phyloP scores from a whole-genome alignment of 148 eudicot genomes.

The Fagopyrum tataricum region DNA sequence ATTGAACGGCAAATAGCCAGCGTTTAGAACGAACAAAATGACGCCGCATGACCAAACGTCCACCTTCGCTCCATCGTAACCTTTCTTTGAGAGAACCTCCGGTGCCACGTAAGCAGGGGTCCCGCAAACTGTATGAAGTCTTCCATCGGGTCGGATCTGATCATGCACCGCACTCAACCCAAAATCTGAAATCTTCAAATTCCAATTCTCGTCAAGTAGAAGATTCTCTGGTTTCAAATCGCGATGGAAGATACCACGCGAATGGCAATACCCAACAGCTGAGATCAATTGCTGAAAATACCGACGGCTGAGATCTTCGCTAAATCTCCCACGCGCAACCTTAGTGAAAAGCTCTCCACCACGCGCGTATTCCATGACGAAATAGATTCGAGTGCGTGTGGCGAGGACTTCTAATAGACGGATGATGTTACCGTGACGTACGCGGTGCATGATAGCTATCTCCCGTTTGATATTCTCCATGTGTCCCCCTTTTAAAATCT shows the following conservation, averaged over 20 bases:
- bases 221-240: constrained; percentile 73
- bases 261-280: constrained; percentile 57
- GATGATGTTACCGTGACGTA: constrained; percentile 55
- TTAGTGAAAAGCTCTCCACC: constrained; percentile 70
- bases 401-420: constrained; percentile 56
- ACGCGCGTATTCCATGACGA: constrained; percentile 61
- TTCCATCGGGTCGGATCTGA: constrained; percentile 36
- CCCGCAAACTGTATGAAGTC: constrained; percentile 61
- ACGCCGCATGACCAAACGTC: constrained; percentile 78
- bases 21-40: constrained; percentile 46
- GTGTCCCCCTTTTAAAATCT: constrained; percentile 27
- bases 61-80: constrained; percentile 62
- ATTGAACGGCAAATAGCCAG: constrained; percentile 72
- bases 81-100: constrained; percentile 60
- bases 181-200: constrained; percentile 43
- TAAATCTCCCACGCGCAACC: constrained; percentile 44
- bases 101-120: constrained; percentile 92
- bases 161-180: constrained; percentile 49
- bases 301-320: constrained; percentile 63
- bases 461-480: constrained; percentile 43
- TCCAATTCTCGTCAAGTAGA: constrained; percentile 59
- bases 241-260: constrained; percentile 60
- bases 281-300: constrained; percentile 68
- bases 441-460: constrained; percentile 50
- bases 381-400: constrained; percentile 49